Conservation (phyloP, 139 green algal genomes). For the Chlorella sp. region DNA sequence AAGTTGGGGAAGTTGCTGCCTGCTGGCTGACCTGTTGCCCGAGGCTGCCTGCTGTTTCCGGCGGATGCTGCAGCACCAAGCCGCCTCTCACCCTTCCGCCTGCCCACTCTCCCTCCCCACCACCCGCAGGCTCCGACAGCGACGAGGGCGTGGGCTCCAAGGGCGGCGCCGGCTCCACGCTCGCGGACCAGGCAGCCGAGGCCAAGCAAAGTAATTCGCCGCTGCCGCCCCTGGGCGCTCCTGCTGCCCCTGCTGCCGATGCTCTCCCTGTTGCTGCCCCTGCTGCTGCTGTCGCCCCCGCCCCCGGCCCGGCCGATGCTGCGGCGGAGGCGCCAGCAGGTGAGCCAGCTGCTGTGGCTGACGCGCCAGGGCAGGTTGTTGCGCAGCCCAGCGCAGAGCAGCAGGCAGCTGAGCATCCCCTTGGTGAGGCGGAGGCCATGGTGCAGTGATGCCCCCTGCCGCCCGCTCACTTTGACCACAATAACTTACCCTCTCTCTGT, state of each 20-base stretch:
- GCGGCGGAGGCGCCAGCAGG: no score
- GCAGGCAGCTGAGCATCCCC: no score
- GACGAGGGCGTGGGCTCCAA: conserved; percentile 53
- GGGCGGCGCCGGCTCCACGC: conserved; percentile 44
- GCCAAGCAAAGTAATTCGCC: conserved; percentile 31
- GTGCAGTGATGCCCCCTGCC: no score
- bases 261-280: background rate
- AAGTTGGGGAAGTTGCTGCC: no score
- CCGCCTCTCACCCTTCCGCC: no score
- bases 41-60: no score
- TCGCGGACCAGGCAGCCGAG: conserved; percentile 22
- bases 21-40: no score
- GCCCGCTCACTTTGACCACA: no score
- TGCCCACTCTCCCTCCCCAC: background rate
- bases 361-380: background rate
- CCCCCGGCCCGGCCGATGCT: background rate
- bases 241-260: background rate
- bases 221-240: background rate
- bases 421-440: no score
- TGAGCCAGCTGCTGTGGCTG: background rate
- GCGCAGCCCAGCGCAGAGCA: background rate
- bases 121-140: conserved; percentile 28
- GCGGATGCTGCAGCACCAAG: no score
- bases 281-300: background rate
- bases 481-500: no score